Evolutionary conservation across 139 green algal species (phyloP).

Genomic region (Chlorella sp.): DNA sequence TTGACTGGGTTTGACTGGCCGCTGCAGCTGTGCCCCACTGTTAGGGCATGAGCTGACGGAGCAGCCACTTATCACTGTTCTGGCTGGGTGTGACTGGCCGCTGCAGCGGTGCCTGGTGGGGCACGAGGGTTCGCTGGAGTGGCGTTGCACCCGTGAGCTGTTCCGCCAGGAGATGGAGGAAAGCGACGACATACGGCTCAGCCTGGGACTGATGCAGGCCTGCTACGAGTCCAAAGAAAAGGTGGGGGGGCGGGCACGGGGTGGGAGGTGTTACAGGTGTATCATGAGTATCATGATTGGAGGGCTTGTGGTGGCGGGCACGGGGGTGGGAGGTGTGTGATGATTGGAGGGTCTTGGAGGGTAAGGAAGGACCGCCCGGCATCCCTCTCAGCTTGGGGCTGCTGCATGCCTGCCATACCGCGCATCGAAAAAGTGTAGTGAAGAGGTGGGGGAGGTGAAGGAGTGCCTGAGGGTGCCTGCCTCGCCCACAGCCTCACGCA

Average conservation of each 20-base stretch:
- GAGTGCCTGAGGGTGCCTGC: no score
- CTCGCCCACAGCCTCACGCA: no score
- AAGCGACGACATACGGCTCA: slow-evolving; percentile 18
- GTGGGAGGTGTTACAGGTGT: neutral
- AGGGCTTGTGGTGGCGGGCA: no score
- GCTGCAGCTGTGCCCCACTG: no score
- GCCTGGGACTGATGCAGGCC: neutral
- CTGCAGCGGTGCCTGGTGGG: slow-evolving; percentile 8
- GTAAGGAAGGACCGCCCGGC: slow-evolving; percentile 5
- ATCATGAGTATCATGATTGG: no score
- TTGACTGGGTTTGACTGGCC: no score
- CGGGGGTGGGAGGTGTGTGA: no score
- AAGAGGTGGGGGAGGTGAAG: no score
- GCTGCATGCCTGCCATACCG: slow-evolving; percentile 1
- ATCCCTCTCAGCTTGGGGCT: neutral
- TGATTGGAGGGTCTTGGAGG: no score
- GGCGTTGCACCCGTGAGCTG: slow-evolving; percentile 1
- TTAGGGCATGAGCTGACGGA: no score
- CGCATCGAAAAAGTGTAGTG: neutral
- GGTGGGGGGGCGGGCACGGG: neutral
- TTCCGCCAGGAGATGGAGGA: slow-evolving; percentile 19
- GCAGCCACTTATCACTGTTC: no score
- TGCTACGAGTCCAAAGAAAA: slow-evolving; percentile 16
- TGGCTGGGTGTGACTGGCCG: no score
- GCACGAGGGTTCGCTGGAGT: slow-evolving; percentile 2